Conservation (phyloP, 148 eudicot genomes). For the Cornus kousa region DNA sequence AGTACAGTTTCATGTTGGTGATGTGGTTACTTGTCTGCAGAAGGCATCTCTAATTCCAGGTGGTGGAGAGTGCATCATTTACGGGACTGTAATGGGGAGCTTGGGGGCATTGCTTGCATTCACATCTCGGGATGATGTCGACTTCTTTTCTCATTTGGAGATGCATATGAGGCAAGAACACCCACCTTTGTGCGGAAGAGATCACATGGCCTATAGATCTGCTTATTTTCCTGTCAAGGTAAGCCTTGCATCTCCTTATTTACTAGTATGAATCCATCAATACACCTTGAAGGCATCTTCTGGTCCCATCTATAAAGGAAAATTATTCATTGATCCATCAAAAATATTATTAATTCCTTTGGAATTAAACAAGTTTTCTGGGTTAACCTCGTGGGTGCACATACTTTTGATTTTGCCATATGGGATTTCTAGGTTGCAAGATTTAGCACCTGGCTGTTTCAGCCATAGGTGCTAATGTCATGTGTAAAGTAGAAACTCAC, state of each 20-base stretch:
- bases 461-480: neutral
- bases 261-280: neutral
- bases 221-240: slow-evolving; percentile 98
- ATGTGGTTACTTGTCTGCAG: slow-evolving; percentile 84
- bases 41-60: slow-evolving; percentile 93
- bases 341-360: neutral
- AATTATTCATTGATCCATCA: neutral
- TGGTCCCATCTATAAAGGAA: neutral
- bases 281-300: neutral
- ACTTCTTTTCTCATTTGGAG: slow-evolving; percentile 97
- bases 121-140: slow-evolving; percentile 91
- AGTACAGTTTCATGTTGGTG: slow-evolving; percentile 97
- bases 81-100: slow-evolving; percentile 99
- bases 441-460: neutral
- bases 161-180: slow-evolving; percentile 99
- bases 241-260: slow-evolving; percentile 7
- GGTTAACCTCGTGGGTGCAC: neutral
- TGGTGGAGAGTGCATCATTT: slow-evolving; percentile 87
- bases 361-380: neutral
- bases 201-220: slow-evolving; percentile 98
- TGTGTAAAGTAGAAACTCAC: neutral
- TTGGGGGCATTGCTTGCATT: slow-evolving; percentile 94
- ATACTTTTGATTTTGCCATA: neutral
- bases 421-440: neutral
- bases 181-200: slow-evolving; percentile 98